Conservation (phyloP, 495 filamentous ascomycete species). For the Aspergillus coremiiformis region DNA sequence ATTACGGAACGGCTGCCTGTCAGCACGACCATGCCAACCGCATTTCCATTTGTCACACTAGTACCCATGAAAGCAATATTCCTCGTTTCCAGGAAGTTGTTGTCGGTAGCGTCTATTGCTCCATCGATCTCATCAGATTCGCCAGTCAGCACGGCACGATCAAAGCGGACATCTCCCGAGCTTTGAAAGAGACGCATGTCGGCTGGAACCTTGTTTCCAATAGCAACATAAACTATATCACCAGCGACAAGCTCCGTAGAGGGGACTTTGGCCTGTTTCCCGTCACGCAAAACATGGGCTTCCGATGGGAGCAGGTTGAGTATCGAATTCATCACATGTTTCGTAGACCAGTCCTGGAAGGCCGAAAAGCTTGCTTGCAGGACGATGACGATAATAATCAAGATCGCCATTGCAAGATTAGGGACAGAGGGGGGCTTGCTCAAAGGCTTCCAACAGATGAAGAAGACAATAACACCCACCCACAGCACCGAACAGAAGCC, state of each 20-base stretch:
- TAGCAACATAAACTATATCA: slow-evolving; percentile 57
- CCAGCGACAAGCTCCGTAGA: slow-evolving; percentile 59
- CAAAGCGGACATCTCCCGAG: slow-evolving; percentile 62
- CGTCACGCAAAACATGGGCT: slow-evolving; percentile 55
- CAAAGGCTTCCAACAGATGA: slow-evolving; percentile 67
- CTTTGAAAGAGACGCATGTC: slow-evolving; percentile 60
- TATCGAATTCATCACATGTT: slow-evolving; percentile 58
- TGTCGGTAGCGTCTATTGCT: slow-evolving; percentile 52
- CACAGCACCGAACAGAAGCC: slow-evolving; percentile 69
- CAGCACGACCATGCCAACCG: slow-evolving; percentile 55
- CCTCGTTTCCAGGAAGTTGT: slow-evolving; percentile 66
- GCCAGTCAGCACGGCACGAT: slow-evolving; percentile 64
- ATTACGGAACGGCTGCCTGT: slow-evolving; percentile 56
- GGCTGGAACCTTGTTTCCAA: slow-evolving; percentile 65
- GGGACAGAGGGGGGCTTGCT: slow-evolving; percentile 57
- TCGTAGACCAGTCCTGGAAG: slow-evolving; percentile 60
- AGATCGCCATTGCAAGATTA: slow-evolving; percentile 62
- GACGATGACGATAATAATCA: slow-evolving; percentile 58
- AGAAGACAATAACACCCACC: slow-evolving; percentile 59
- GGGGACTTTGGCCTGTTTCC: slow-evolving; percentile 37
- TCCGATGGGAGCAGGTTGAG: slow-evolving; percentile 60
- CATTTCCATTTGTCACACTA: slow-evolving; percentile 57
- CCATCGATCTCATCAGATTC: slow-evolving; percentile 58
- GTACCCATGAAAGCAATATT: slow-evolving; percentile 70
- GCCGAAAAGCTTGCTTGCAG: slow-evolving; percentile 65